These are phyloP conservation scores for Paramecium octaurelia DNA, from an alignment of 73 alveolate genomes.

Conservation along the genomic window DNA sequence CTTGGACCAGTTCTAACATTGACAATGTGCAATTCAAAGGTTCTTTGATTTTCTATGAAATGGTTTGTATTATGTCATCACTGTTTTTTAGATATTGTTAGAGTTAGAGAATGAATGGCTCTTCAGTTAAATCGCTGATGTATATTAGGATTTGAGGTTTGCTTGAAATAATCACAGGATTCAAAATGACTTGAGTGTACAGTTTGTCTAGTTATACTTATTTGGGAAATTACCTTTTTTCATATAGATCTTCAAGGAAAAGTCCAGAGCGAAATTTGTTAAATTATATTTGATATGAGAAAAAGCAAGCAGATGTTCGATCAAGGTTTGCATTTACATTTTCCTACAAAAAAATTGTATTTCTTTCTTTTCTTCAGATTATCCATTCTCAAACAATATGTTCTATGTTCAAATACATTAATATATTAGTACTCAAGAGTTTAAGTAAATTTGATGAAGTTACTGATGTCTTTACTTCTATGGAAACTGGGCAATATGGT, in stretches of 20 bases:
- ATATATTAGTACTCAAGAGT: neutral
- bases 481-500: neutral
- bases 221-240: neutral
- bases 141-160: neutral
- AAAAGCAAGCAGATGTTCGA: neutral
- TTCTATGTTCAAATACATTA: neutral
- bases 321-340: neutral
- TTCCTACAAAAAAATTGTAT: neutral
- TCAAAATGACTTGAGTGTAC: neutral
- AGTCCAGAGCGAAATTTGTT: neutral
- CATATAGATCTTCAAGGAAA: neutral
- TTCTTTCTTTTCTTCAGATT: neutral
- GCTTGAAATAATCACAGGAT: neutral
- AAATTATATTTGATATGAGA: neutral
- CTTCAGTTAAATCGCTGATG: neutral
- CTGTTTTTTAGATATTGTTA: neutral
- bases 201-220: neutral
- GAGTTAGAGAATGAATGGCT: neutral
- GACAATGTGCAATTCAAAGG: conserved; percentile 34
- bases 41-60: conserved; percentile 11
- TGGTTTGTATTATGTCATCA: neutral
- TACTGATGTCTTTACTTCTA: neutral
- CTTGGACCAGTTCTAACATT: conserved; percentile 7
- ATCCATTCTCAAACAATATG: neutral
- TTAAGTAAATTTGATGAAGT: neutral